These are phyloP conservation scores for Lantana camara DNA, from an alignment of 257 asterid species.

Conservation along the genomic window DNA sequence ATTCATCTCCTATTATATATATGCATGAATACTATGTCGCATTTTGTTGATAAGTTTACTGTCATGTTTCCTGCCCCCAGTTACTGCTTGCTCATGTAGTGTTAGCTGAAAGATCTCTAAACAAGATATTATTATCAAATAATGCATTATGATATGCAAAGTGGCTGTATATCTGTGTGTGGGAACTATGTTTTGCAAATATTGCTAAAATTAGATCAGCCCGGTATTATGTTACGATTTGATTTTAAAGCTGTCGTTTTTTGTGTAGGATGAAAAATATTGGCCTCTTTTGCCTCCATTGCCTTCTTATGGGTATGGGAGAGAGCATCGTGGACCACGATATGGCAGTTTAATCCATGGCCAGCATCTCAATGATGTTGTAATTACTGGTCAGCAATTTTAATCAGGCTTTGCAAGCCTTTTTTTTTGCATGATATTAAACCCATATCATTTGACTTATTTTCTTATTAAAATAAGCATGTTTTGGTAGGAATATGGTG, in stretches of 20 bases:
- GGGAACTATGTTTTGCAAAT: conserved; percentile 4
- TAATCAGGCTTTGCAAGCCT: conserved; percentile 10
- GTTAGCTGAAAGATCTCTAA: background rate
- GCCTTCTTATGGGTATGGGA: conserved; percentile 81
- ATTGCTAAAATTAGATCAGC: background rate
- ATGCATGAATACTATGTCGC: conserved; percentile 9
- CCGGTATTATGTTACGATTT: background rate
- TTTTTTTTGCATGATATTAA: conserved; percentile 13
- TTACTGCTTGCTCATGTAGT: background rate
- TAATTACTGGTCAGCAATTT: conserved; percentile 62
- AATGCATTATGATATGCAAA: background rate
- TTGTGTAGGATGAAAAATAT: conserved; percentile 59
- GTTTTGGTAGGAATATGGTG: conserved; percentile 6
- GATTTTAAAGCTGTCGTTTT: conserved; percentile 4
- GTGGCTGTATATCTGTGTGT: conserved; percentile 3
- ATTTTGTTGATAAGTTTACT: too few species aligned
- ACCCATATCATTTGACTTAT: background rate
- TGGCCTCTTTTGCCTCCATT: conserved; percentile 89
- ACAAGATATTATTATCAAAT: background rate
- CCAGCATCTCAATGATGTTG: conserved; percentile 73
- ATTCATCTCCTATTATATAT: background rate
- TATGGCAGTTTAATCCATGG: conserved; percentile 87
- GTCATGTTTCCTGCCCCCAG: too few species aligned
- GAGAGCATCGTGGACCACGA: conserved; percentile 80
- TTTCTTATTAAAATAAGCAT: background rate